phyloP scores from a whole-genome alignment of 345 rosid genomes.

The Anacardium occidentale region DNA sequence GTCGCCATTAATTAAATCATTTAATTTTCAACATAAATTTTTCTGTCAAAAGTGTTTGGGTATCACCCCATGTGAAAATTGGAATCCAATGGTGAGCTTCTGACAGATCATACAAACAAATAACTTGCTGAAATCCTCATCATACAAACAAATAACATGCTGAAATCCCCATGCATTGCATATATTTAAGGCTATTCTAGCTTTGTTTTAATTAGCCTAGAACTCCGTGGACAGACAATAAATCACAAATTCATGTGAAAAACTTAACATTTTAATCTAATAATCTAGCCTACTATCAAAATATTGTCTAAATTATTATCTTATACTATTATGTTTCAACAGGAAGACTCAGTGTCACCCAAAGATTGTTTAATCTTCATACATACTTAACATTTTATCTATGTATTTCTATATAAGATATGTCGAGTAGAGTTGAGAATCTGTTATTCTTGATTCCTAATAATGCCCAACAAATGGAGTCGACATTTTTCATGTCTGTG shows the following conservation, averaged over 20 bases:
- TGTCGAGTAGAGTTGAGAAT: too few species aligned
- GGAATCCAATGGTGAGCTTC: slow-evolving; percentile 8
- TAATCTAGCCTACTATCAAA: too few species aligned
- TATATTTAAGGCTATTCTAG: not conserved
- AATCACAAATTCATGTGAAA: not conserved
- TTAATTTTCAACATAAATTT: not conserved
- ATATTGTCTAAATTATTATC: too few species aligned
- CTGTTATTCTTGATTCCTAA: not conserved
- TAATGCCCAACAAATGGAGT: not conserved
- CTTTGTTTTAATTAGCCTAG: not conserved
- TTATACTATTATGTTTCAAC: too few species aligned
- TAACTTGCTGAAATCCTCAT: not conserved
- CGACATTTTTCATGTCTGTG: not conserved
- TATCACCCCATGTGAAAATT: not conserved
- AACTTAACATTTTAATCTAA: too few species aligned
- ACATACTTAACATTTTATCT: too few species aligned
- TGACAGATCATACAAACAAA: not conserved
- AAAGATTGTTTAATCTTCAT: too few species aligned
- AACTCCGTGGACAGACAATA: slow-evolving; percentile 15
- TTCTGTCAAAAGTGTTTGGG: not conserved
- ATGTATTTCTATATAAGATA: too few species aligned
- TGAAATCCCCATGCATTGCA: not conserved
- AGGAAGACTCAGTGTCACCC: too few species aligned
- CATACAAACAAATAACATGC: too few species aligned
- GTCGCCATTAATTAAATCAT: not conserved